A percentile compares a stretch with the other conserved stretches of the same genome.
Conservation (phyloP, 805 yeast species). For the Lipomyces yamadae region DNA sequence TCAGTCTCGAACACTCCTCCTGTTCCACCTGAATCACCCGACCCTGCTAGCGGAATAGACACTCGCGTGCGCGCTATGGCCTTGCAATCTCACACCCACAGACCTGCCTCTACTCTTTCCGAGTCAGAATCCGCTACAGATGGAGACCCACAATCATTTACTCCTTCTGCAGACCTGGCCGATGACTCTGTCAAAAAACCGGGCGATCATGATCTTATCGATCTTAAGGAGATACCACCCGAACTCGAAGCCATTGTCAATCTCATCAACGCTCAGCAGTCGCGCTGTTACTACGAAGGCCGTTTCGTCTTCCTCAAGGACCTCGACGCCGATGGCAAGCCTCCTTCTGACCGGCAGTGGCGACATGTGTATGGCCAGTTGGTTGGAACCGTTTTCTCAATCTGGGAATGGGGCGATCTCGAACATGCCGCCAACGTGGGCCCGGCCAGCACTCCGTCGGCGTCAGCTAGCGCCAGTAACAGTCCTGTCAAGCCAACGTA, state of each 20-base stretch:
- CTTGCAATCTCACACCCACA: conserved; percentile 12
- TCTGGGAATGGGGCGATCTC: conserved; percentile 71
- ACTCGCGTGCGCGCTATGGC: conserved; percentile 18
- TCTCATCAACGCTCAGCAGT: conserved; percentile 69
- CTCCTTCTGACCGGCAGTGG: conserved; percentile 80
- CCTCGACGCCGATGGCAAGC: conserved; percentile 74
- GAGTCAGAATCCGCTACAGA: conserved; percentile 7
- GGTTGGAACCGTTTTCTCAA: conserved; percentile 87
- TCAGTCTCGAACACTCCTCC: conserved; percentile 20
- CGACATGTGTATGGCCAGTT: conserved; percentile 89
- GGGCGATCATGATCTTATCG: conserved; percentile 36
- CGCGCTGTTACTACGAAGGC: conserved; percentile 66
- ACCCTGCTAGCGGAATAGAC: conserved; percentile 16
- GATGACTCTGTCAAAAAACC: conserved; percentile 3
- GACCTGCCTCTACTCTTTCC: conserved; percentile 8
- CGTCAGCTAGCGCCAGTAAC: conserved; percentile 39
- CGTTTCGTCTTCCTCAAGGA: conserved; percentile 51
- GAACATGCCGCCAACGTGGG: conserved; percentile 53
- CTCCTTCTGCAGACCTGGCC: neutral
- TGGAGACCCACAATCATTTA: neutral
- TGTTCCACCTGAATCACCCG: conserved; percentile 1
- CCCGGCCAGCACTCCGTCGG: conserved; percentile 42
- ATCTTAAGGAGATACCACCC: conserved; percentile 53
- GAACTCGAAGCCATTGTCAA: conserved; percentile 76
- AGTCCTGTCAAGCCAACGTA: conserved; percentile 69